Base-by-base conservation (phyloP, 2,329 filamentous ascomycete genomes). In the Diaporthe amygdali region DNA sequence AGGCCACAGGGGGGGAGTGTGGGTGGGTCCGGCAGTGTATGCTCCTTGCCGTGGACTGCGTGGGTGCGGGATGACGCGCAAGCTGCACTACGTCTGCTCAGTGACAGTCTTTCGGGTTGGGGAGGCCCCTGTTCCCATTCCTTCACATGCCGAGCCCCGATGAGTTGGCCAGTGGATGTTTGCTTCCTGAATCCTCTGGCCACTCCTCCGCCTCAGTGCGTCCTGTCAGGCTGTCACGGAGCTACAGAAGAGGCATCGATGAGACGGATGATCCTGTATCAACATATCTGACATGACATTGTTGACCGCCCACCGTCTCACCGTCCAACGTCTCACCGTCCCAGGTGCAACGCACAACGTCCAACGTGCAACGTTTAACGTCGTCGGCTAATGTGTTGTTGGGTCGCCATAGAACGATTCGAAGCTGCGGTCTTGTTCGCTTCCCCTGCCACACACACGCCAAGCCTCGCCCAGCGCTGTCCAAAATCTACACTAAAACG, bases 11-110 rank as follows among this genome's bases (percentile, higher is more conserved):
- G 12, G 20, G 54, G 12, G 20, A n/a, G 37, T 22, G 14, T 61
- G 56, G 17, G 59, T 64, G 59, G 59, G 59, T 49, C 59, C 59
- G 59, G 59, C 59, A 64, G 30, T 64, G 59, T 30, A 25, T 30
- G 30, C 59, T 25, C 27, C 41, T 34, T 32, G 41, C n/a, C 41
- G 22, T 20, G n/a, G n/a, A n/a, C 59, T 49, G 44, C 59, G 27
- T 41, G 20, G 12, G 32, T 20, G 41, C 59, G 59, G 59, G 59
- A 64, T 64, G 59, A 64, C 59, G 59, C 59, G 44, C 59, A 64
- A 49, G 59, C 41, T 44, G 41, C 41, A 34, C 41, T 22, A 37
- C n/a, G 41, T n/a, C n/a, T n/a, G n/a, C n/a, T n/a, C n/a, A n/a
- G 27, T 63, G 34, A 32, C 41, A 63, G 17, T 47, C n/a, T 63